Base-by-base conservation (phyloP, 1,284 basidiomycete species). In the Cutaneotrichosporon cavernicola region DNA sequence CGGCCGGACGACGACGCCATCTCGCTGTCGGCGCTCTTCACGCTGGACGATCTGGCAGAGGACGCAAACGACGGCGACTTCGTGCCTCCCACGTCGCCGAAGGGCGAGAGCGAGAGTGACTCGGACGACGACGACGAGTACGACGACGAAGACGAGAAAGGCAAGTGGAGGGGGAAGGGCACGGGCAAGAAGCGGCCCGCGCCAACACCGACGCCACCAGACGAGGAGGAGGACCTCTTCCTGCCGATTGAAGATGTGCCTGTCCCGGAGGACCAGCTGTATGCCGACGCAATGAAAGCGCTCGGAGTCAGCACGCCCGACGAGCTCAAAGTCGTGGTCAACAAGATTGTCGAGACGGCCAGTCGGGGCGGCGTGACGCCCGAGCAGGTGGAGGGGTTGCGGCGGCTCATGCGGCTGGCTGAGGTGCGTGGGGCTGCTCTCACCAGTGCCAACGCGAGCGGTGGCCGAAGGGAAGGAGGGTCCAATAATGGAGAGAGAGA, bases 221-320 rank as follows among this genome's bases (percentile, higher is more conserved):
- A 56, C 31, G 52, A 56, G 1, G 61, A 60, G 40, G 74, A 76
- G 53, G 73, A 76, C 65, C 64, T 76, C 18, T 76, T 76, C 70
- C 53, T 72, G 13, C 74, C 74, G 5, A 76, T 76, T 58, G 71
- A 70, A 47, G 74, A 76, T 69, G 74, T 76, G 46, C 73, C 73
- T 7, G 57, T 74, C 16, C 73, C 72, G 14, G 49, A 60, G 21
- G 66, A 65, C 40, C 51, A 62, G 43, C 60, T 69, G 57, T 69
- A 69, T 40, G 36, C 31, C 32, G 67, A 69, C 38, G 62, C 64
- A 0, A 66, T 69, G 67, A 49, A 26, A 2, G 65, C 60, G 36
- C 55, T 69, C 1, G 67, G 67, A 31, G 64, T 69, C 0, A 47
- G 32, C n/a, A 60, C 60, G 21, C 62, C 56, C 21, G 53, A 50